A percentile compares a stretch with the other conserved stretches of the same genome.
These are phyloP conservation scores for Psilocybe cubensis DNA, from an alignment of 768 basidiomycete genomes.

Conservation along the genomic window DNA sequence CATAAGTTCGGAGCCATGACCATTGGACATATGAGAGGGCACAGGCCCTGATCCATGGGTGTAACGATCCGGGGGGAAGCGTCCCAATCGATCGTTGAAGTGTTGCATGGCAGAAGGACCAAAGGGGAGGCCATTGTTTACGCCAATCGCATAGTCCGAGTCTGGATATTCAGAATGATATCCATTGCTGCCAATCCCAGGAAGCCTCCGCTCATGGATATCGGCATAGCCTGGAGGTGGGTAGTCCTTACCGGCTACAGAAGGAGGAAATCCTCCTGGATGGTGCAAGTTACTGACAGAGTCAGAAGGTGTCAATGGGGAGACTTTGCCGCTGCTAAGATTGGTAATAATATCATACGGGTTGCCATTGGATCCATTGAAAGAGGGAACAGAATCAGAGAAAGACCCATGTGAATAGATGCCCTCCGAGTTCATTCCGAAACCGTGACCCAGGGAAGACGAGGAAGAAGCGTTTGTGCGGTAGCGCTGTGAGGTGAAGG, in stretches of 20 bases:
- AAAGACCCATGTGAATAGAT: constrained; percentile 65
- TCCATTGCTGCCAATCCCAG: constrained; percentile 34
- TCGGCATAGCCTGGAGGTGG: constrained; percentile 60
- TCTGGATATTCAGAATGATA: constrained; percentile 68
- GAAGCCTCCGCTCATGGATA: constrained; percentile 50
- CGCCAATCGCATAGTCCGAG: constrained; percentile 60
- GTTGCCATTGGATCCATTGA: constrained; percentile 52
- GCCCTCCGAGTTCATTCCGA: constrained; percentile 55
- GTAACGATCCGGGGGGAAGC: constrained; percentile 63
- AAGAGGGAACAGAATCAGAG: constrained; percentile 61
- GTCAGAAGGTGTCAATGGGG: constrained; percentile 75
- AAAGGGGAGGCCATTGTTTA: constrained; percentile 53
- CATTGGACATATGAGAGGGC: constrained; percentile 54
- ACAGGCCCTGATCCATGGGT: constrained; percentile 45
- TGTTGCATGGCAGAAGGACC: constrained; percentile 55
- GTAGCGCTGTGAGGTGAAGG: constrained; percentile 64
- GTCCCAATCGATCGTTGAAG: constrained; percentile 60
- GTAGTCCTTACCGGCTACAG: constrained; percentile 59
- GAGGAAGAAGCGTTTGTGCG: constrained; percentile 74
- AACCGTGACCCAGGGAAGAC: constrained; percentile 58
- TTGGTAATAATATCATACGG: constrained; percentile 71
- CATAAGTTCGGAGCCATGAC: constrained; percentile 59
- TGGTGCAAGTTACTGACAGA: constrained; percentile 60
- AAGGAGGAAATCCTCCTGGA: constrained; percentile 51
- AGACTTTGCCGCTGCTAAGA: constrained; percentile 73